Conservation (phyloP, 2,329 filamentous ascomycete species). For the Dendrostoma leiphaemia region DNA sequence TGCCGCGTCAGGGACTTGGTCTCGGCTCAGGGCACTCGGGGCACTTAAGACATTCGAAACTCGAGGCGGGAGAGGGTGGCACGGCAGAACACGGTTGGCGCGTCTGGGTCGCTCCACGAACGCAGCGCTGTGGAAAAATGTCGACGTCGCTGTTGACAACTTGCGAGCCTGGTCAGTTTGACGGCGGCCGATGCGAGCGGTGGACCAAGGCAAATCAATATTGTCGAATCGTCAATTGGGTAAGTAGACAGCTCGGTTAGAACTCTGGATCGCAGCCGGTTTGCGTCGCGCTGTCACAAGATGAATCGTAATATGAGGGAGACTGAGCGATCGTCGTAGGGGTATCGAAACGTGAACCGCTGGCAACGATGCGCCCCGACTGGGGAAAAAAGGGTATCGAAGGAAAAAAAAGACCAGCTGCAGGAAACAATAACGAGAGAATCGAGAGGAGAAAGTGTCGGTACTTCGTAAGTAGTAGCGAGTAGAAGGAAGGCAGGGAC, state of each 20-base stretch:
- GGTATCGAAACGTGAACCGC: neutral
- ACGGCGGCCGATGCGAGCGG: neutral
- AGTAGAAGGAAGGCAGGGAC: neutral
- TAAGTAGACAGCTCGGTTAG: neutral
- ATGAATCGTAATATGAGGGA: conserved; percentile 6
- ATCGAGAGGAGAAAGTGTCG: neutral
- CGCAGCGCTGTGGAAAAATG: neutral
- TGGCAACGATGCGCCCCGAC: neutral
- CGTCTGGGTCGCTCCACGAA: neutral
- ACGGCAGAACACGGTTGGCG: conserved; percentile 13
- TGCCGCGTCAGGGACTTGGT: conserved; percentile 2
- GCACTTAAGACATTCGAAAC: conserved; percentile 18
- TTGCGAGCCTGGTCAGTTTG: conserved; percentile 2
- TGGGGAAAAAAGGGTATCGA: conserved; percentile 1
- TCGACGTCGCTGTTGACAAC: conserved; percentile 2
- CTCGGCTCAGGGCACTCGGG: conserved; percentile 8
- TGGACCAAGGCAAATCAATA: neutral
- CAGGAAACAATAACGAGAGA: conserved; percentile 1
- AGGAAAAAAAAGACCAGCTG: conserved; percentile 2
- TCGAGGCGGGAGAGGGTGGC: conserved; percentile 9
- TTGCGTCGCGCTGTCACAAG: neutral
- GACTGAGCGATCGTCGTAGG: conserved; percentile 5
- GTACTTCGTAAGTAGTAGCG: too few species aligned
- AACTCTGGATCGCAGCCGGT: neutral
- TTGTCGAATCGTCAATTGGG: conserved; percentile 7